phyloP scores from a whole-genome alignment of 2,329 filamentous ascomycete genomes.

The Chaetomium sp. region DNA sequence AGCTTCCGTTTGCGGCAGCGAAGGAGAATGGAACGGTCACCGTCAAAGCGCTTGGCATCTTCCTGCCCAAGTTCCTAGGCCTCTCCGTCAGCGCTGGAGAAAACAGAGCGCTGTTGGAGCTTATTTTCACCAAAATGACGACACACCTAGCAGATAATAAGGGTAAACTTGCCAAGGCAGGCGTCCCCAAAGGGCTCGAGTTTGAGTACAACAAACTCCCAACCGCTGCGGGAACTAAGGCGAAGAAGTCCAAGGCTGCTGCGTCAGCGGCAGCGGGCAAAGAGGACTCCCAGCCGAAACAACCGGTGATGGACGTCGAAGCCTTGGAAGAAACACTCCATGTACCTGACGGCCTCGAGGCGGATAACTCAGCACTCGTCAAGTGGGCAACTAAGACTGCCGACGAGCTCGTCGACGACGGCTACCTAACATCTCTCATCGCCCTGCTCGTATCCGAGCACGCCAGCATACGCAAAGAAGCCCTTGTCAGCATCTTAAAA shows the following conservation, averaged over 20 bases:
- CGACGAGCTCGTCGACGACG: conserved; percentile 73
- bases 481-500: conserved; percentile 61
- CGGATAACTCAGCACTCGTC: conserved; percentile 47
- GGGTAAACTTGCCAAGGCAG: conserved; percentile 20
- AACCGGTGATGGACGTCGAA: conserved; percentile 29
- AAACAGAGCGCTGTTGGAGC: conserved; percentile 38
- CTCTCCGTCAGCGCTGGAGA: conserved; percentile 48
- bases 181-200: conserved; percentile 9
- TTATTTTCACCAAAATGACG: conserved; percentile 38
- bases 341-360: conserved; percentile 38
- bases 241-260: neutral
- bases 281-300: neutral
- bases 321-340: conserved; percentile 48
- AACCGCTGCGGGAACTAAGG: neutral
- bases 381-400: conserved; percentile 72
- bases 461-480: conserved; percentile 70
- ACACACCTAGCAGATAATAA: conserved; percentile 31
- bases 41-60: conserved; percentile 45
- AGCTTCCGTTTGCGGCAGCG: conserved; percentile 60
- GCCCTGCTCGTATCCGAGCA: conserved; percentile 70
- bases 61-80: conserved; percentile 53
- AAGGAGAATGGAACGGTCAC: conserved; percentile 41
- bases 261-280: neutral
- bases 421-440: conserved; percentile 62
- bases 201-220: conserved; percentile 16